Conservation (phyloP, 2,329 filamentous ascomycete species). For the Magnaporthiopsis incrustans region DNA sequence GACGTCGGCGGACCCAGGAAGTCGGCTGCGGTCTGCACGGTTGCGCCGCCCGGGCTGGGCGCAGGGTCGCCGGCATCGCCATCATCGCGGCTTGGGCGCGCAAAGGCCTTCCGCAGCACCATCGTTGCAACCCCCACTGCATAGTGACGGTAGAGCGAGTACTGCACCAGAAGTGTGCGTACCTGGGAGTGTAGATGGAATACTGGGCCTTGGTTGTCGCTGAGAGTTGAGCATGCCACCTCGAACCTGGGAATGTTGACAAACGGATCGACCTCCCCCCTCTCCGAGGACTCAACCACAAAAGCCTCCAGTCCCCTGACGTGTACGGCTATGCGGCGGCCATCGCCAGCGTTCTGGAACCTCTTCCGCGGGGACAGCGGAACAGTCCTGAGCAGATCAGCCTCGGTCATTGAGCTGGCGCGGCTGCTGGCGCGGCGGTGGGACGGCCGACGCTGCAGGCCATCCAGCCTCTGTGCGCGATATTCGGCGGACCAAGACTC, state of each 20-base stretch:
- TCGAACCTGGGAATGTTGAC: conserved; percentile 81
- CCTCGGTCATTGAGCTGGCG: conserved; percentile 57
- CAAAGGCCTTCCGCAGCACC: conserved; percentile 65
- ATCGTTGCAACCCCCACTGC: conserved; percentile 73
- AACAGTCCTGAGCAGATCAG: conserved; percentile 48
- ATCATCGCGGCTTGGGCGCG: conserved; percentile 36
- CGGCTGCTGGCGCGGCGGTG: conserved; percentile 70
- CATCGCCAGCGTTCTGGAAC: conserved; percentile 57
- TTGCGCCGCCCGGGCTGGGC: conserved; percentile 22
- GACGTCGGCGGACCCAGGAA: conserved; percentile 18
- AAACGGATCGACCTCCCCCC: conserved; percentile 79
- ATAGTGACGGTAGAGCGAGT: conserved; percentile 91
- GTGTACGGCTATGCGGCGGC: conserved; percentile 72
- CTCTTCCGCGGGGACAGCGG: conserved; percentile 47
- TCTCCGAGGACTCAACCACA: conserved; percentile 80
- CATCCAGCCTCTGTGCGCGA: conserved; percentile 68
- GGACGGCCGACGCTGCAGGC: conserved; percentile 45
- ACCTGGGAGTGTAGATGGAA: conserved; percentile 81
- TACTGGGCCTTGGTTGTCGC: conserved; percentile 78
- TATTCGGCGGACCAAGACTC: conserved; percentile 88
- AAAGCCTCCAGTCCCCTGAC: conserved; percentile 80
- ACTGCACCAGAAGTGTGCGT: conserved; percentile 72
- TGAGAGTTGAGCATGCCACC: conserved; percentile 73
- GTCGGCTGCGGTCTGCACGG: conserved; percentile 10
- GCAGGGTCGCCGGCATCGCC: conserved; percentile 7